These are phyloP conservation scores for Chlorella sp. DNA, from an alignment of 139 green algal species.

Conservation along the genomic window DNA sequence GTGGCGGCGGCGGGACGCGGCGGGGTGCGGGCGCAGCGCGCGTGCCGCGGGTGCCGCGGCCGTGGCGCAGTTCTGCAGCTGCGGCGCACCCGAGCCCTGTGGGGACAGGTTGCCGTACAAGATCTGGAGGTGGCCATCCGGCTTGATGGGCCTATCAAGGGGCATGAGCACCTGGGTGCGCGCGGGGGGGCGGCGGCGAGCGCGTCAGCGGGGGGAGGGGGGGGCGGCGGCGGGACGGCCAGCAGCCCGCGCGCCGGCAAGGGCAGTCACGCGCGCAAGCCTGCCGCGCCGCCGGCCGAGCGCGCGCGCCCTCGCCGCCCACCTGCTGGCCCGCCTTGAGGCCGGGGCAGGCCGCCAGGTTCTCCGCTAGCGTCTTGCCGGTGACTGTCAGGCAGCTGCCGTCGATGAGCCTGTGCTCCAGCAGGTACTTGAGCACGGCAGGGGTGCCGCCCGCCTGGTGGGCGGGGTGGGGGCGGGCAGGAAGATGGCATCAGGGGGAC, in stretches of 20 bases:
- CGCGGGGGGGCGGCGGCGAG: neutral
- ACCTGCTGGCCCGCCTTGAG: constrained; percentile 82
- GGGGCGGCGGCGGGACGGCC: neutral
- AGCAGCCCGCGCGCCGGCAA: neutral
- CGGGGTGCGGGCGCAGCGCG: neutral
- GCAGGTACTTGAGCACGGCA: constrained; percentile 96
- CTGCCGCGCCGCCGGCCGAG: neutral
- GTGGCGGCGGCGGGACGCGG: neutral
- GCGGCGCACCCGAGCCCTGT: constrained; percentile 67
- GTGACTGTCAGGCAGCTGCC: constrained; percentile 87
- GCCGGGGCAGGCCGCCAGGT: constrained; percentile 80
- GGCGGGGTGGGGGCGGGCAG: neutral
- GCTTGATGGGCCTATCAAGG: constrained; percentile 91
- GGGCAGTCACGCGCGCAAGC: neutral
- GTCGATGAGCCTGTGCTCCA: constrained; percentile 89
- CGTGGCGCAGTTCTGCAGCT: neutral
- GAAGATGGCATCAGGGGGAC: neutral
- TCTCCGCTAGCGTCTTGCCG: constrained; percentile 94
- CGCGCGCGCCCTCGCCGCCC: neutral
- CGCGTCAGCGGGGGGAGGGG: neutral
- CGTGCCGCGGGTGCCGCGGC: no score
- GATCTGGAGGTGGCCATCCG: constrained; percentile 73
- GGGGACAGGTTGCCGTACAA: constrained; percentile 97
- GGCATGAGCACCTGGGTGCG: constrained; percentile 80
- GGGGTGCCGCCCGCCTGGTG: constrained; percentile 87